Base-by-base conservation (phyloP, 2,329 filamentous ascomycete genomes). In the Albifimbria verrucaria region DNA sequence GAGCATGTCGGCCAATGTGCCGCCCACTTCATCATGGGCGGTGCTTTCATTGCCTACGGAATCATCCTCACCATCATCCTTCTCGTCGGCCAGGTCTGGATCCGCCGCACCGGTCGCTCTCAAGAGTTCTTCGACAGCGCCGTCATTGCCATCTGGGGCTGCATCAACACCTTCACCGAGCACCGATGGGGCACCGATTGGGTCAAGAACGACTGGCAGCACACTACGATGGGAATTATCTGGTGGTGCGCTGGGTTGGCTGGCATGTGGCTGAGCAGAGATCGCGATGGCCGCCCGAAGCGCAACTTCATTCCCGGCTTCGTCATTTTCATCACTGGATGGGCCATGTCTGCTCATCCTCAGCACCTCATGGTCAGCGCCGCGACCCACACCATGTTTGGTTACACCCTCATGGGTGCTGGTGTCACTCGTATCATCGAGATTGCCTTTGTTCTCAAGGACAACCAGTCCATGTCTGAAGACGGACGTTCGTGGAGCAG, bases 1-100 rank as follows among this genome's bases (percentile, higher is more conserved):
- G 92, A 97, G 53, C 93, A 99, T 66, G 70, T 92, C 1, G 93
- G 92, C 26, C 94, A 99, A 71, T 99, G 94, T 72, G 75, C 90
- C 42, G 94, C 94, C 1, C 94, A 99, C 71, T 99, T 97, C 72
- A 99, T 97, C 71, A 99, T 99, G 94, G 94, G 94, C 44, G 88
- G 89, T 60, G 92, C 93, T 1, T 99, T 99, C 68, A 93, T 99
- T 61, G 94, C 82, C 25, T 99, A 99, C 65, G 94, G 90, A 24
- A 88, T 97, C 51, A 69, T 96, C 36, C 80, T 99, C 59, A 92
- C 90, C 2, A 87, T 97, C 20, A 75, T 97, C 20, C 81, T 97
- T 28, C 76, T 97, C 7, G 91, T 94, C 41, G 94, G 94, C 15
- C 94, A 97, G 72, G 74, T 85, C 26, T 97, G 92, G 91, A 75